phyloP scores from a whole-genome alignment of 169 alveolate genomes.

The Plasmodium adleri region DNA sequence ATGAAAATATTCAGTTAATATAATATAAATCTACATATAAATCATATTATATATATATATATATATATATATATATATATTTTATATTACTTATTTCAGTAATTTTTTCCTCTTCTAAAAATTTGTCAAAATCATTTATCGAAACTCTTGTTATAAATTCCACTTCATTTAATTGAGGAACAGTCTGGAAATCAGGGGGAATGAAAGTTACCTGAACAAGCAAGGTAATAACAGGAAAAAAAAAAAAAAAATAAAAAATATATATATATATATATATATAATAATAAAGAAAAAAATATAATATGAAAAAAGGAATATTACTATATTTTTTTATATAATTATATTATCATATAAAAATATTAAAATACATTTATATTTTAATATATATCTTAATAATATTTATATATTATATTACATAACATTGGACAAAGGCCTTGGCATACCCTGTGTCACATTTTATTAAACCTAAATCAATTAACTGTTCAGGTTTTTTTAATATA shows the following conservation, averaged over 20 bases:
- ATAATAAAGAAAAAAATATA: neutral
- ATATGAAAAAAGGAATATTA: neutral
- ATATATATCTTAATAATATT: neutral
- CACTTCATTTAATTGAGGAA: slow-evolving; percentile 67
- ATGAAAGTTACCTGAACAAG: slow-evolving; percentile 31
- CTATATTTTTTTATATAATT: too few relatives aligned
- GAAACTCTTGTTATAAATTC: slow-evolving; percentile 60
- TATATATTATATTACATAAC: slow-evolving; percentile 26
- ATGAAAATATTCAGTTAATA: too few relatives aligned
- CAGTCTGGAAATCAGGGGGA: slow-evolving; percentile 31
- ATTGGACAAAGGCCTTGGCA: slow-evolving; percentile 13
- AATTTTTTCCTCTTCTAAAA: slow-evolving; percentile 31
- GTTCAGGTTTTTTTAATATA: slow-evolving; percentile 74
- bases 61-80: neutral
- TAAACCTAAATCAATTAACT: slow-evolving; percentile 77
- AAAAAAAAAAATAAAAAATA: neutral
- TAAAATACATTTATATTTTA: neutral
- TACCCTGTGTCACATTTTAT: slow-evolving; percentile 66
- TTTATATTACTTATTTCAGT: slow-evolving; percentile 53
- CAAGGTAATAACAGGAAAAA: neutral
- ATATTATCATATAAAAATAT: neutral
- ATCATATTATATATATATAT: neutral
- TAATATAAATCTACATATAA: neutral
- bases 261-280: neutral
- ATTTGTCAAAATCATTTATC: slow-evolving; percentile 34